phyloP scores from a whole-genome alignment of 106 monocot genomes.

The Platanthera zijinensis region DNA sequence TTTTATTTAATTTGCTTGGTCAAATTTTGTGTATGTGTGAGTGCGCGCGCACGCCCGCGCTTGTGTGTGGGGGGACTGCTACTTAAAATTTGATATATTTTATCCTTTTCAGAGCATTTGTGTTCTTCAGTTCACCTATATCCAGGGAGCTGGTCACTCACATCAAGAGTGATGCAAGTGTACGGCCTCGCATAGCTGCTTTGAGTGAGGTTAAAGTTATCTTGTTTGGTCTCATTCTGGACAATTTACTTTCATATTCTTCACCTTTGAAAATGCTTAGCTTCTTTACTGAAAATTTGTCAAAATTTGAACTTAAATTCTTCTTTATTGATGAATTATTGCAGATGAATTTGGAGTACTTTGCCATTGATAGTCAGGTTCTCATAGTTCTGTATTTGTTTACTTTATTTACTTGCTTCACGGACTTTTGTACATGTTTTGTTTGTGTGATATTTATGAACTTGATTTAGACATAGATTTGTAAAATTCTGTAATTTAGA shows the following conservation, averaged over 20 bases:
- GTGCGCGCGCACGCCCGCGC: too few relatives aligned
- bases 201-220: constrained; percentile 77
- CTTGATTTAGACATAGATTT: background rate
- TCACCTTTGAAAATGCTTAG: background rate
- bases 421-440: background rate
- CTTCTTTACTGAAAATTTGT: background rate
- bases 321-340: constrained; percentile 16
- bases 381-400: background rate
- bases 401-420: background rate
- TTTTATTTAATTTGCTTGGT: background rate
- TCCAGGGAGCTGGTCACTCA: constrained; percentile 62
- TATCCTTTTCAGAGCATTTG: constrained; percentile 63
- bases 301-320: background rate
- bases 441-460: background rate
- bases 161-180: constrained; percentile 77
- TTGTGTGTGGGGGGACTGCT: background rate
- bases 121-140: constrained; percentile 92
- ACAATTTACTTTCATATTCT: background rate
- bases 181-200: constrained; percentile 80
- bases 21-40: background rate
- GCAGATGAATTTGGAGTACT: constrained; percentile 99
- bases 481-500: background rate
- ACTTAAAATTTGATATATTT: background rate
- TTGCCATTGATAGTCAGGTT: constrained; percentile 98
- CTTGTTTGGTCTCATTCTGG: background rate